Conservation (phyloP, 2,329 filamentous ascomycete species). For the Aspergillus tamarii region DNA sequence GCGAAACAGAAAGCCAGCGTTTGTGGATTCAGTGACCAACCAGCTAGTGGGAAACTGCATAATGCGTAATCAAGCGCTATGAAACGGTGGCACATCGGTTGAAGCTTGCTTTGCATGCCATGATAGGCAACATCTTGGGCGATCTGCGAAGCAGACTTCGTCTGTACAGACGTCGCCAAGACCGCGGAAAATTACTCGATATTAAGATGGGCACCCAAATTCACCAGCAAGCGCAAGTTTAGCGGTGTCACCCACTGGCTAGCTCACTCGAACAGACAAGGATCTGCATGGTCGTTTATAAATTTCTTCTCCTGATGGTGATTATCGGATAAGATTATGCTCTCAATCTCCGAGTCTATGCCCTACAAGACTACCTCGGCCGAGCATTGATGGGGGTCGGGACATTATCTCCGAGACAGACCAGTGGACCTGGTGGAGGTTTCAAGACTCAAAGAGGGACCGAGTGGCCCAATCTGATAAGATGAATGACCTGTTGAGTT, state of each 20-base stretch:
- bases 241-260: neutral
- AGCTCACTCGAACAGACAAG: neutral
- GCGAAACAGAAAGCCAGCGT: neutral
- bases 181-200: neutral
- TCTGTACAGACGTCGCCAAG: neutral
- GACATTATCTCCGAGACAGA: neutral
- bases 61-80: neutral
- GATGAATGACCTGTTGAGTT: neutral
- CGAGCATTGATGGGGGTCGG: neutral
- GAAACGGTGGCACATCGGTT: neutral
- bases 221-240: too few species aligned
- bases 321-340: constrained; percentile 4
- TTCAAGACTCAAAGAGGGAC: too few species aligned
- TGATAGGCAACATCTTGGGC: neutral
- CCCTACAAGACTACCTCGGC: neutral
- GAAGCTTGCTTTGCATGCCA: neutral
- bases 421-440: neutral
- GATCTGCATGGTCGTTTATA: neutral
- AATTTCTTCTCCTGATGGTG: neutral
- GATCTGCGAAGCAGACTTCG: neutral
- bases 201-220: neutral
- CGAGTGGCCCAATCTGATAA: neutral
- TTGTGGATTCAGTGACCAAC: neutral
- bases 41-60: neutral
- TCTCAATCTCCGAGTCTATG: neutral